phyloP scores from a whole-genome alignment of 495 filamentous ascomycete species.

The Friedmanniomyces endolithicus region DNA sequence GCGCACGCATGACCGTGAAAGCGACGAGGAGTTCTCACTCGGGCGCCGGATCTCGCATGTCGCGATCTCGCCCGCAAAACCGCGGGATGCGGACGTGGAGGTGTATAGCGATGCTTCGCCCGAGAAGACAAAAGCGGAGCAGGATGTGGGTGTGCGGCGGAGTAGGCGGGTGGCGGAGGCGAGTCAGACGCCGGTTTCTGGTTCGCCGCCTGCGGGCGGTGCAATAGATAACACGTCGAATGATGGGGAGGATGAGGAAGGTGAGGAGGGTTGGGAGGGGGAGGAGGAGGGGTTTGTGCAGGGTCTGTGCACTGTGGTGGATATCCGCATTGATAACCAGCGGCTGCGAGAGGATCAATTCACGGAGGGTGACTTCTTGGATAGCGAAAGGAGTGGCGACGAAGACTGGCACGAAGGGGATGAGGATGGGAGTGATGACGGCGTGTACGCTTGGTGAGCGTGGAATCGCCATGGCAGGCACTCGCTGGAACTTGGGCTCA shows the following conservation, averaged over 20 bases:
- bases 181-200: neutral
- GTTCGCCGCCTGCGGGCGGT: neutral
- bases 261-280: neutral
- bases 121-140: neutral
- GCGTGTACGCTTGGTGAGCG: slow-evolving; percentile 33
- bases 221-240: neutral
- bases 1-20: neutral
- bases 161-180: neutral
- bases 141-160: neutral
- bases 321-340: slow-evolving; percentile 70
- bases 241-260: neutral
- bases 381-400: slow-evolving; percentile 55
- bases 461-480: neutral
- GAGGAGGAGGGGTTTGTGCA: slow-evolving; percentile 39
- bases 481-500: neutral
- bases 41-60: slow-evolving; percentile 7
- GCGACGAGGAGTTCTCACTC: neutral
- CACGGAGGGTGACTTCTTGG: slow-evolving; percentile 68
- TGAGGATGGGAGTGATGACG: slow-evolving; percentile 28
- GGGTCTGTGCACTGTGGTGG: slow-evolving; percentile 70
- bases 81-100: slow-evolving; percentile 5
- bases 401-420: slow-evolving; percentile 63
- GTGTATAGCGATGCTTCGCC: slow-evolving; percentile 10
- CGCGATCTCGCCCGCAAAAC: slow-evolving; percentile 7
- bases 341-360: slow-evolving; percentile 61